Evolutionary conservation across 2,329 filamentous ascomycete species (phyloP), one percentile per base, ranked within the genome.

Genomic region (Trichoderma koningiopsis): DNA sequence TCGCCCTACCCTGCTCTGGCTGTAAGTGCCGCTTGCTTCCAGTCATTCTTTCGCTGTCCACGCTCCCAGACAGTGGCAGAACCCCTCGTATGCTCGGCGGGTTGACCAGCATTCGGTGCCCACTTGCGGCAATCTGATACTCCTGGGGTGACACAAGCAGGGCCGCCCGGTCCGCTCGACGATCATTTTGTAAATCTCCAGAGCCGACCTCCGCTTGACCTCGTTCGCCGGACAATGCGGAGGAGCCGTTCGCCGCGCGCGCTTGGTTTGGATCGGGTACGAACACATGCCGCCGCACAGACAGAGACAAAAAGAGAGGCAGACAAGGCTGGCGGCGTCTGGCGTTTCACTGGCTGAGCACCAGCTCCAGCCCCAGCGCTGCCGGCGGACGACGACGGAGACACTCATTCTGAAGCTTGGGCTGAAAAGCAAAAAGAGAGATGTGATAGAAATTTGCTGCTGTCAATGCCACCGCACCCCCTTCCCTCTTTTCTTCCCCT

Each of bases 41-140:
- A 43, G 40, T 40, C 40, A n/a, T 8, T 3, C 40, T 43, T 19
- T 19, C 33, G 13, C 40, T 43, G 19, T n/a, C 37, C 37, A 16
- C 19, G 37, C 37, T 43, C 37, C 16, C 6, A 7, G 37, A 6
- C 6, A 7, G 40, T 43, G 8, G 16, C 40, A n/a, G 40, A 19
- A n/a, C n/a, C 2, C 40, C 40, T 43, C 40, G 40, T 43, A 43
- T 43, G 7, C 33, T 35, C 8, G 33, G 47, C 8, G 13, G 47
- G 3, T 22, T 10, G 4, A 49, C 10, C 1, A 49, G 47, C 22
- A 49, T 49, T 49, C 47, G 47, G 47, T 22, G 53, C 61, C 68
- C 37, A 60, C 61, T 43, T 27, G 68, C 68, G 68, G 68, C 56
- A 69, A 65, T 69, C 61, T 60, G 49, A 33, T 59, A 13, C 47